Evolutionary conservation across 2,329 filamentous ascomycete species (phyloP), one percentile per base, ranked within the genome.

Genomic region (Dothistroma septosporum): DNA sequence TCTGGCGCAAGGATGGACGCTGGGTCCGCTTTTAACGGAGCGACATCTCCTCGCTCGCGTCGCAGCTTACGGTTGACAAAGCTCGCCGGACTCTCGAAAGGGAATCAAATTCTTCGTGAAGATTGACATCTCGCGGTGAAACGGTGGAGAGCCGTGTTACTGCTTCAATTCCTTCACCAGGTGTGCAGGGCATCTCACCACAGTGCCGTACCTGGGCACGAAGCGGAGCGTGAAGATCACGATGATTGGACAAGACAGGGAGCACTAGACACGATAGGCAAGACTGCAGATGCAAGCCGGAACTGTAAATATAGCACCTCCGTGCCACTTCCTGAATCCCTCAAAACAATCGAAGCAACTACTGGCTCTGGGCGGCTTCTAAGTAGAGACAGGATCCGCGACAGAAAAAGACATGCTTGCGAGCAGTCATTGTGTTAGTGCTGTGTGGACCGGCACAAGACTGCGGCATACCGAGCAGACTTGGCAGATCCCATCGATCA

Each of bases 81-180:
- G 50, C 50, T 53, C 11, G 31, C n/a, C 24, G 10, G 31, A 14
- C 9, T 16, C 50, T 53, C 8, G 31, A 31, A 53, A n/a, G 19
- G 16, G 50, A 35, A 53, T 24, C 47, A 24, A 10, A 50, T 28
- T 24, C 47, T 11, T 50, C 47, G 22, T 50, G 41, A 44, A 44
- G 19, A 28, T n/a, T 50, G 12, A 50, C 47, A 21, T 50, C 8
- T 32, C n/a, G 31, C 50, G 50, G 50, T 31, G 28, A 53, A 35
- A 53, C 50, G 50, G 50, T 35, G 50, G 50, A 53, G 50, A 53
- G 50, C 50, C 50, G 50, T 53, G 35, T 53, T 16, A 53, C 50
- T 53, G 50, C 50, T 32, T 53, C 50, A 28, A 8, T 50, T 24
- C 19, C 47, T 53, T 28, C 24, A 2, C 28, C 49, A 53, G 24